Percentiles rank a stretch among this genome's conserved stretches.
Conservation (phyloP, 805 yeast species). For the Metschnikowia borealis region DNA sequence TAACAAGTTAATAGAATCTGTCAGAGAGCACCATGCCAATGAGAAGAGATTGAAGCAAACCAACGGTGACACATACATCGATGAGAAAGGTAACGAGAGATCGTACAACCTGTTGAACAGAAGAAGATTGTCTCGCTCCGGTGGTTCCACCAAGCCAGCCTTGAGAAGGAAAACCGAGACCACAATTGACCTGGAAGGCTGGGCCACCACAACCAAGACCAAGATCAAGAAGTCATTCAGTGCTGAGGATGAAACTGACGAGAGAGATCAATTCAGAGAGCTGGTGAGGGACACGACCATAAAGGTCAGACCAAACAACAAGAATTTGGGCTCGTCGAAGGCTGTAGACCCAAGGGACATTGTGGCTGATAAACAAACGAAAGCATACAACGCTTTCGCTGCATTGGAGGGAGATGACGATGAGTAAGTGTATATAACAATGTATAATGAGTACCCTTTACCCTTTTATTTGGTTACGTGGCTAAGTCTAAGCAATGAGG, state of each 20-base stretch:
- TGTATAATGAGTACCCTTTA: slow-evolving; percentile 1
- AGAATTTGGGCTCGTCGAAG: slow-evolving; percentile 69
- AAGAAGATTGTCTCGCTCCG: slow-evolving; percentile 59
- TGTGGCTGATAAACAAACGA: slow-evolving; percentile 61
- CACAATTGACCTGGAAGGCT: slow-evolving; percentile 73
- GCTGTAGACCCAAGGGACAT: slow-evolving; percentile 72
- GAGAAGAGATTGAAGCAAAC: slow-evolving; percentile 29
- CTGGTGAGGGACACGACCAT: slow-evolving; percentile 41
- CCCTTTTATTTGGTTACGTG: background rate
- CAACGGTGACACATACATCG: slow-evolving; percentile 44
- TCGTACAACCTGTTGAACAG: slow-evolving; percentile 46
- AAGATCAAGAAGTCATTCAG: slow-evolving; percentile 48
- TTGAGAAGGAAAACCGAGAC: slow-evolving; percentile 54
- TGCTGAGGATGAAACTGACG: slow-evolving; percentile 45
- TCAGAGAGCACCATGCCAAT: slow-evolving; percentile 44
- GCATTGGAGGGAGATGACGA: slow-evolving; percentile 65
- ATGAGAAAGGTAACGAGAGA: slow-evolving; percentile 43
- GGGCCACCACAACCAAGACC: slow-evolving; percentile 61
- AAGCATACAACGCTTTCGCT: slow-evolving; percentile 75
- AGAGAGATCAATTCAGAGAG: slow-evolving; percentile 44
- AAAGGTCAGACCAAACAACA: slow-evolving; percentile 63
- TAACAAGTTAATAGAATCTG: slow-evolving; percentile 62
- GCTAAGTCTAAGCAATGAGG: slow-evolving; percentile 10
- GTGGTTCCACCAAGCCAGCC: slow-evolving; percentile 38
- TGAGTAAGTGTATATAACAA: slow-evolving; percentile 19